Evolutionary conservation across 306 rosid species (phyloP), one percentile per base, ranked within the genome.

Genomic region (Malus sylvestris): DNA sequence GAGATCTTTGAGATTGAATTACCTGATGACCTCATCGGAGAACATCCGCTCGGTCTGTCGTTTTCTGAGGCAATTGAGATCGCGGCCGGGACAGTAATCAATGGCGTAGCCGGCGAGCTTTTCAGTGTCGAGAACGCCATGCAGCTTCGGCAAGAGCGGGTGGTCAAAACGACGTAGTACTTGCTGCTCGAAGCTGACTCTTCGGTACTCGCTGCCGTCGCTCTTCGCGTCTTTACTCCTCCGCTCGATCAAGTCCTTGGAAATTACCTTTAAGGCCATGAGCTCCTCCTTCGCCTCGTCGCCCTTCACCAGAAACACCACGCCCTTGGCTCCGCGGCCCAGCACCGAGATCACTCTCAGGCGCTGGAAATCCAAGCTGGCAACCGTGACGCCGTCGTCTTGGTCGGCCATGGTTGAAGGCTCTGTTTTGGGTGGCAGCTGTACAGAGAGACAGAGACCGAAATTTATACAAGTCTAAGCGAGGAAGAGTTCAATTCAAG

Each of bases 301-400:
- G 33, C 72, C 71, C 46, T 61, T 67, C n/a, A 90, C 89, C 0
- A 86, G 84, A 65, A 95, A 95, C 61, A 95, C 98, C 11, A 95
- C 93, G 19, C 98, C 98, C 70, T 92, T 90, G 32, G 97, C 98
- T 9, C 98, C 98, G 11, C 97, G 95, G n/a, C 98, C 98, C 35
- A 95, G 89, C 23, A 93, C 93, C 1, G 92, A 83, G 18, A 89
- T 65, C 4, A 89, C 91, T 71, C 76, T 81, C 1, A 95, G 79
- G 10, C 86, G 78, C 16, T 65, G 66, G 29, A 90, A 81, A 73
- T 91, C 86, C 23, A 92, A 67, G 10, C 81, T 55, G 1, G 83
- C 71, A 1, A 66, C 29, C 40, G 15, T 10, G 70, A 11, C 44
- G 22, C 20, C 16, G 67, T 53, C 55, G 63, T 19, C 30, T 35